Base-by-base conservation (phyloP, 2,329 filamentous ascomycete genomes). In the Scortechinia acanthostroma region DNA sequence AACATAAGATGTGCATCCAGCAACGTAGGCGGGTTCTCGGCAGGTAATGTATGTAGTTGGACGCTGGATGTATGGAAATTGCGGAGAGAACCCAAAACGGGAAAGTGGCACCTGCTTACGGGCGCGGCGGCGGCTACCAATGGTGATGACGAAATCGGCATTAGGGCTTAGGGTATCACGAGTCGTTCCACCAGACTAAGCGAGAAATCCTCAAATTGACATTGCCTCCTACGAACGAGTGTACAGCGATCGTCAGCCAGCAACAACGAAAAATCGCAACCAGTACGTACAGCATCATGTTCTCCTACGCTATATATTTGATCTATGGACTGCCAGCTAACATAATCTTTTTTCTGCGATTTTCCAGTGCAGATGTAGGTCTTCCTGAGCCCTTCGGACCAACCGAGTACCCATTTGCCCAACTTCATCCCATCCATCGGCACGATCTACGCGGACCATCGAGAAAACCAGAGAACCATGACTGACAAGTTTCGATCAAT, bases 401-500 rank as follows among this genome's bases (percentile, higher is more conserved):
- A 10, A 10, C 25, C 25, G 25, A 30, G 10, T n/a, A 10, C 25
- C 10, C 10, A 30, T 10, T 30, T n/a, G 25, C n/a, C n/a, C 25
- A n/a, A n/a, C n/a, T n/a, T n/a, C n/a, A n/a, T n/a, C n/a, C n/a
- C n/a, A n/a, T n/a, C n/a, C n/a, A n/a, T n/a, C n/a, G n/a, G n/a
- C 25, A 30, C n/a, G 25, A 30, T n/a, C 10, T 30, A 10, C 25
- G 25, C 25, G 10, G n/a, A 40, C 20, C 35, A 13, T 13, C 10
- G 35, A 40, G 6, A 19, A 40, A 40, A 10, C 20, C 20, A 13
- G 10, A 10, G 35, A 19, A 13, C 35, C 6, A 17, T 40, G 13
- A 13, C 17, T 10, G 17, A 40, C 17, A 40, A 15, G 35, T 10
- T 40, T 6, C 17, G 10, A 40, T 15, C 20, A 10, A 19, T 74